These are phyloP conservation scores for Saitoella complicata DNA, from an alignment of 805 yeast species.

Conservation along the genomic window DNA sequence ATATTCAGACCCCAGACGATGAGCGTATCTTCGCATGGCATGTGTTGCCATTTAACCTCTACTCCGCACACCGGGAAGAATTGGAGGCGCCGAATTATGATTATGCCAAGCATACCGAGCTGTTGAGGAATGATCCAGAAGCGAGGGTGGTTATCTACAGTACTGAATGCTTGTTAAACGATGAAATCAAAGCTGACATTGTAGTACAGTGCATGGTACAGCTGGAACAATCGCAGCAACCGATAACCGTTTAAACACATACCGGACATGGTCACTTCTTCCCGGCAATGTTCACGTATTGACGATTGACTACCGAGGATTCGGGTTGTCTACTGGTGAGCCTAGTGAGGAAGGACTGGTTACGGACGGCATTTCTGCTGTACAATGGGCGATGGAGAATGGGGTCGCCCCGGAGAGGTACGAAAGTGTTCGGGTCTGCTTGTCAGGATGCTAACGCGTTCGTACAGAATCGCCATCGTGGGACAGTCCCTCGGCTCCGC, in stretches of 20 bases:
- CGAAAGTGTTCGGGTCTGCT: background rate
- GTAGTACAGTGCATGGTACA: no score
- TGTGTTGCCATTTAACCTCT: no score
- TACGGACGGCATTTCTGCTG: constrained; percentile 6
- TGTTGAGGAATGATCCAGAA: no score
- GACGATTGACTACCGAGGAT: constrained; percentile 10
- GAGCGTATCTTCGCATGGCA: no score
- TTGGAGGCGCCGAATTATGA: no score
- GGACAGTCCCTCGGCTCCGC: constrained; percentile 13
- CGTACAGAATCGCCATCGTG: background rate
- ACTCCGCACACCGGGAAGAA: no score
- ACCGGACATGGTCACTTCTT: background rate
- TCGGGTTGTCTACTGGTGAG: constrained; percentile 9
- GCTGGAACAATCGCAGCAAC: no score
- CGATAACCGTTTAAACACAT: background rate
- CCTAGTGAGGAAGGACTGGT: constrained; percentile 7
- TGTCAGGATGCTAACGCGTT: background rate
- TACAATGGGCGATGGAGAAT: constrained; percentile 1
- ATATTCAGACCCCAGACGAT: no score
- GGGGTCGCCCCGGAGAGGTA: constrained; percentile 3
- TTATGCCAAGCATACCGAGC: no score
- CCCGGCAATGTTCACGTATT: constrained; percentile 3
- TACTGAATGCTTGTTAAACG: no score
- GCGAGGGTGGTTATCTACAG: no score
- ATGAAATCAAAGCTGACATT: no score